Percentiles rank a stretch among this genome's conserved stretches.
These are phyloP conservation scores for Suhomyces anneliseae DNA, from an alignment of 1,139 yeast genomes.

Conservation along the genomic window DNA sequence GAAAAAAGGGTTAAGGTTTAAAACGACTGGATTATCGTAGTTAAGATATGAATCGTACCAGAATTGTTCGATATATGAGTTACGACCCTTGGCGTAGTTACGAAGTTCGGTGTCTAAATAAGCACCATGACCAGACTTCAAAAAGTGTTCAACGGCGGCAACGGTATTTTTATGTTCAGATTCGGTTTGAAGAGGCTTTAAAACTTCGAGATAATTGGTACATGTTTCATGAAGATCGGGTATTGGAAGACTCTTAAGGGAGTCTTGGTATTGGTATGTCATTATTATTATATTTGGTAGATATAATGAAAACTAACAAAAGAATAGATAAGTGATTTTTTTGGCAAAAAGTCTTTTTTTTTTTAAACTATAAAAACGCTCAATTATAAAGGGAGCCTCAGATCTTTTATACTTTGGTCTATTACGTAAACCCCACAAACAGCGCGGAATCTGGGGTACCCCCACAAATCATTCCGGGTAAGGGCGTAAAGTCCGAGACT, in stretches of 20 bases:
- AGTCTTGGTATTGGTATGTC: conserved; percentile 60
- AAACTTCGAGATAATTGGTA: conserved; percentile 57
- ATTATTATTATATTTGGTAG: conserved; percentile 8
- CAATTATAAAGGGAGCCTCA: neutral
- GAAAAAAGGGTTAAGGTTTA: conserved; percentile 85
- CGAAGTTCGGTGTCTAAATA: conserved; percentile 63
- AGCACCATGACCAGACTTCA: conserved; percentile 56
- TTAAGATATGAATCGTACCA: conserved; percentile 89
- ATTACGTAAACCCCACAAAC: neutral
- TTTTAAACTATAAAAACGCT: too few species aligned
- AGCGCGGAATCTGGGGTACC: conserved; percentile 8
- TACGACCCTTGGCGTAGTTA: conserved; percentile 60
- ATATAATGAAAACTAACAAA: neutral
- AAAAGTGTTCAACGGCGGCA: conserved; percentile 58
- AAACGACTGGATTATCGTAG: conserved; percentile 85
- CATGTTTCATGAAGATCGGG: conserved; percentile 73
- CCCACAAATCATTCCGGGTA: conserved; percentile 6
- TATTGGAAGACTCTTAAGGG: conserved; percentile 68
- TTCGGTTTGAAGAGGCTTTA: conserved; percentile 76
- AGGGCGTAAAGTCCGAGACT: conserved; percentile 8
- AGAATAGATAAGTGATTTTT: neutral
- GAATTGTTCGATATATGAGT: conserved; percentile 86
- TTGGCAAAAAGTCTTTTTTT: neutral
- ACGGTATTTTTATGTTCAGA: conserved; percentile 63
- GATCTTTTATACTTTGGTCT: neutral